phyloP scores from a whole-genome alignment of 2,329 filamentous ascomycete species.

The Paramyrothecium sp. region DNA sequence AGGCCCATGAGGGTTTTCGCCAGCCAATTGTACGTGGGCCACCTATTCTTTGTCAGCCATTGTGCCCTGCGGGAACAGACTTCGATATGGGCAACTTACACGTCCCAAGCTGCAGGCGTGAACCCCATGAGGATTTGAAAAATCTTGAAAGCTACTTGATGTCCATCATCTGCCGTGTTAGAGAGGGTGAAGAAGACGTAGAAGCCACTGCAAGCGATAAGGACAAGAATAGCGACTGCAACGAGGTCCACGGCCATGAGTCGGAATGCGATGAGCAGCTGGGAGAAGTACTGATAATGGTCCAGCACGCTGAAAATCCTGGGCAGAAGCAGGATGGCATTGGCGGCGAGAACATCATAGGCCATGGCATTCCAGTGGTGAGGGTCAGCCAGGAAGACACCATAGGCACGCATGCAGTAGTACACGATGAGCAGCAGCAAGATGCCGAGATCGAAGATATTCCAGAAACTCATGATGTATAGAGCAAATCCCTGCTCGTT shows the following conservation, averaged over 20 bases:
- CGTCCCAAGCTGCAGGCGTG: slow-evolving; percentile 90
- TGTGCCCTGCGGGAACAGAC: background rate
- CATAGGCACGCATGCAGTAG: slow-evolving; percentile 86
- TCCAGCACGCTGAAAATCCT: slow-evolving; percentile 91
- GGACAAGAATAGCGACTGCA: slow-evolving; percentile 78
- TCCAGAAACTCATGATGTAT: slow-evolving; percentile 98
- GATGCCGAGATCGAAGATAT: slow-evolving; percentile 90
- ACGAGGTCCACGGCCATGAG: slow-evolving; percentile 90
- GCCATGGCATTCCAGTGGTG: slow-evolving; percentile 77
- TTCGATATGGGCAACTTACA: slow-evolving; percentile 46
- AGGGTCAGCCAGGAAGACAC: slow-evolving; percentile 77
- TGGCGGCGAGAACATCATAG: slow-evolving; percentile 91
- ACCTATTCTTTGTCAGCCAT: slow-evolving; percentile 39
- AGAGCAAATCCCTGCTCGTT: slow-evolving; percentile 95
- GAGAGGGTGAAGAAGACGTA: slow-evolving; percentile 92
- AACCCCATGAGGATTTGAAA: slow-evolving; percentile 97
- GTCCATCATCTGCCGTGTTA: slow-evolving; percentile 66
- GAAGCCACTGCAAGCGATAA: slow-evolving; percentile 90
- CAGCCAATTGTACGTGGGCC: slow-evolving; percentile 72
- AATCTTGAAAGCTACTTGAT: slow-evolving; percentile 80
- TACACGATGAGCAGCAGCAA: slow-evolving; percentile 82
- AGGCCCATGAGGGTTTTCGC: slow-evolving; percentile 74
- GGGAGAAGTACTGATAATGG: slow-evolving; percentile 94
- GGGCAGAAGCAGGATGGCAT: slow-evolving; percentile 84
- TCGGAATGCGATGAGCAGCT: slow-evolving; percentile 88